Conservation (phyloP, 306 rosid genomes). For the Inga laurina region DNA sequence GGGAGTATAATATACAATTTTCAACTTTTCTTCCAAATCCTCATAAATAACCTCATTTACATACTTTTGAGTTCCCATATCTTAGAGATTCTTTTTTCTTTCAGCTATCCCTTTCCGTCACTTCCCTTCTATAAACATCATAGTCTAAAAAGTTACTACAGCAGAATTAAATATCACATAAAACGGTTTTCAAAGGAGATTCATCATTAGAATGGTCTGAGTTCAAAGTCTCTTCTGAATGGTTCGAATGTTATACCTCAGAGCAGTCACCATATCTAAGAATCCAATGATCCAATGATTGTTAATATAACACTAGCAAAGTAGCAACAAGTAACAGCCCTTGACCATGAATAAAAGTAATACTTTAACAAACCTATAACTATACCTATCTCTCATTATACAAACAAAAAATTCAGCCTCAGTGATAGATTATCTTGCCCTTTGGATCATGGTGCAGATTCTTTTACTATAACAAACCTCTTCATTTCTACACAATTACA, state of each 20-base stretch:
- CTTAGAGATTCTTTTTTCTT: too few species aligned
- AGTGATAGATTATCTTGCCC: not conserved
- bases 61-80: not conserved
- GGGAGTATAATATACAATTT: not conserved
- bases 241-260: not conserved
- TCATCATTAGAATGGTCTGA: not conserved
- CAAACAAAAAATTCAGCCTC: not conserved
- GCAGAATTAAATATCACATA: not conserved
- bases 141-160: not conserved
- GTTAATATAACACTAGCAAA: not conserved
- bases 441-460: not conserved
- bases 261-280: not conserved
- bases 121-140: not conserved
- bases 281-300: not conserved
- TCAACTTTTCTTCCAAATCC: not conserved
- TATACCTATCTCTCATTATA: not conserved
- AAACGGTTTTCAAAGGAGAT: not conserved
- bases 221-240: constrained; percentile 1
- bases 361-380: not conserved
- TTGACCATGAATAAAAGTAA: too few species aligned
- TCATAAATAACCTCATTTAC: not conserved
- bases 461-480: not conserved
- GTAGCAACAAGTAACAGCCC: not conserved
- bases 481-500: not conserved
- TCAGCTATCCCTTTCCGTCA: not conserved